Evolutionary conservation across 208 protist species (phyloP).

Genomic region (Giardia duodenalis): DNA sequence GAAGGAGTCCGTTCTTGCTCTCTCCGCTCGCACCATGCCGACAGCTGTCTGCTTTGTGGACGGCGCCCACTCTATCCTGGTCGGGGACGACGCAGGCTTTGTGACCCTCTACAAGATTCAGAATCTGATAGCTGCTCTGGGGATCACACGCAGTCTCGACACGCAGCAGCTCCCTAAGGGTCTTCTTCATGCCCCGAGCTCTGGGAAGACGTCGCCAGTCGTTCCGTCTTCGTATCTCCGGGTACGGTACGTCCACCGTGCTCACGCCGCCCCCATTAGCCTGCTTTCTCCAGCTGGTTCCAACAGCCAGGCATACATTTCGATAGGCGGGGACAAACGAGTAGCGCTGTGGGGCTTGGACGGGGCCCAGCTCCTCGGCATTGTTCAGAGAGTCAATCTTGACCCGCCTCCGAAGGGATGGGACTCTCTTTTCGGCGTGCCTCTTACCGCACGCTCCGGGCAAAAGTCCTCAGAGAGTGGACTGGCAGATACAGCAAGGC

Average conservation of each 20-base stretch:
- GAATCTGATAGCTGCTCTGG: neutral
- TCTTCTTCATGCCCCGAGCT: neutral
- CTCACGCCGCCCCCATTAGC: neutral
- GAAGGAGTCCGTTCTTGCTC: neutral
- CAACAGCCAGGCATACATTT: neutral
- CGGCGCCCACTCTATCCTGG: neutral
- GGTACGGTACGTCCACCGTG: neutral
- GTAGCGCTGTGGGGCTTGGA: neutral
- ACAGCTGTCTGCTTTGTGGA: neutral
- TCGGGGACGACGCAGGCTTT: slow-evolving; percentile 6
- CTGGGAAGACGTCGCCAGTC: neutral
- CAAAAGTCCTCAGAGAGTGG: neutral
- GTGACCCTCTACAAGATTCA: neutral
- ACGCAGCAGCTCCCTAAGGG: neutral
- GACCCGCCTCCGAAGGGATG: neutral
- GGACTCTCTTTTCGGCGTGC: neutral
- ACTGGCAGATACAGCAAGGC: no score
- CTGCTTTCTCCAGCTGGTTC: no score
- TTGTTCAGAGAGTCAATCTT: neutral
- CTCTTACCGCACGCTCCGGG: neutral
- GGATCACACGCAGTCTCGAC: neutral
- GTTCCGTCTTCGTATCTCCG: neutral
- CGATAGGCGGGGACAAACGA: neutral
- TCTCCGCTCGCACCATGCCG: neutral
- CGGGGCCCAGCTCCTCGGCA: neutral